phyloP scores from a whole-genome alignment of 116 monocot species.

The Papilionanthe hybrid region DNA sequence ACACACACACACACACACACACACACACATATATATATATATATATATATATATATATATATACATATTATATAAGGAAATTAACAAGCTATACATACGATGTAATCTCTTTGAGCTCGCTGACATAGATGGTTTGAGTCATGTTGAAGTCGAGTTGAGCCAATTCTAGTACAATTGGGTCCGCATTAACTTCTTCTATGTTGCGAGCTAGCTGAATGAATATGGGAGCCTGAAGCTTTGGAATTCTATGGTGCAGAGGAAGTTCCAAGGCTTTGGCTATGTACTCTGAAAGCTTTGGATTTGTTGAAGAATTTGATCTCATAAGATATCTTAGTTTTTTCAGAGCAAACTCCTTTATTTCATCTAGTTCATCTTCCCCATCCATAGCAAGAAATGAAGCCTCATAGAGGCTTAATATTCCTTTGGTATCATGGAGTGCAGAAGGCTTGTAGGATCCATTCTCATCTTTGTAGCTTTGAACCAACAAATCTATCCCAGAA shows the following conservation, averaged over 20 bases:
- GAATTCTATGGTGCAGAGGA: slow-evolving; percentile 4
- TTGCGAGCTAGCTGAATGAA: not conserved
- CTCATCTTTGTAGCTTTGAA: not conserved
- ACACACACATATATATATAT: too few species aligned
- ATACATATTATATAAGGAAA: not conserved
- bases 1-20: too few species aligned
- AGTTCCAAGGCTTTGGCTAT: slow-evolving; percentile 6
- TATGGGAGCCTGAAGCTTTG: not conserved
- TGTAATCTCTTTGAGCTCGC: slow-evolving; percentile 11
- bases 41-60: too few species aligned
- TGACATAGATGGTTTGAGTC: slow-evolving; percentile 8
- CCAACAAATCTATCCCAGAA: not conserved
- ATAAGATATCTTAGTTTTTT: not conserved
- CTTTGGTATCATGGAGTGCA: not conserved
- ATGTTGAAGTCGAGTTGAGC: slow-evolving; percentile 15
- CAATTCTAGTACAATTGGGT: slow-evolving; percentile 1
- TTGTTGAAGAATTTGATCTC: not conserved
- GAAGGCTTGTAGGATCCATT: not conserved
- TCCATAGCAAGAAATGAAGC: slow-evolving; percentile 10
- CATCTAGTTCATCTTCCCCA: slow-evolving; percentile 10
- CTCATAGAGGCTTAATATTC: slow-evolving; percentile 10
- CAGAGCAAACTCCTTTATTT: not conserved
- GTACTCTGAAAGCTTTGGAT: not conserved
- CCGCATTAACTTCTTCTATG: not conserved
- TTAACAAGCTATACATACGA: too few species aligned